A percentile compares a stretch with the other conserved stretches of the same genome.
phyloP scores from a whole-genome alignment of 1,284 basidiomycete species.

The Pyrrhoderma lamaoense region DNA sequence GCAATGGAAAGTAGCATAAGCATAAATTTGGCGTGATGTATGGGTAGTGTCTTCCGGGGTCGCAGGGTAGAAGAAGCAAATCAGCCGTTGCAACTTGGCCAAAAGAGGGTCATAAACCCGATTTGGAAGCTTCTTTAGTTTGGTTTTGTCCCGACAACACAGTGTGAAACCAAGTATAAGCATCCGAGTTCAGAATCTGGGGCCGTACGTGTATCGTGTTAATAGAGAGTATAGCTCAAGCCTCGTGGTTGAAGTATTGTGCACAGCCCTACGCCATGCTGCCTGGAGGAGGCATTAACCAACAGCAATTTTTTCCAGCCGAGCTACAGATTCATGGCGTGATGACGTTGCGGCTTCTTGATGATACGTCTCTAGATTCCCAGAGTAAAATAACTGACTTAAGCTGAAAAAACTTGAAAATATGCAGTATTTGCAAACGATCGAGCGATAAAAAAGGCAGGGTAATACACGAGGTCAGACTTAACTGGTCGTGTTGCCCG shows the following conservation, averaged over 20 bases:
- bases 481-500: not conserved
- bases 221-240: slow-evolving; percentile 1
- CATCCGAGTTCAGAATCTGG: slow-evolving; percentile 10
- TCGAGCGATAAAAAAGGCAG: too few relatives aligned
- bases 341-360: slow-evolving; percentile 1
- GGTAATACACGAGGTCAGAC: too few relatives aligned
- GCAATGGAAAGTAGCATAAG: slow-evolving; percentile 1
- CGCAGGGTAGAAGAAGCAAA: slow-evolving; percentile 5
- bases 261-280: slow-evolving; percentile 14
- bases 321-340: slow-evolving; percentile 1
- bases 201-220: slow-evolving; percentile 7
- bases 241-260: slow-evolving; percentile 15
- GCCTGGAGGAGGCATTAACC: slow-evolving; percentile 8
- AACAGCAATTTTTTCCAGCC: slow-evolving; percentile 1
- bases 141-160: not conserved
- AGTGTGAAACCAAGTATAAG: not conserved
- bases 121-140: not conserved
- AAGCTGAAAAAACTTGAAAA: too few relatives aligned
- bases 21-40: slow-evolving; percentile 12
- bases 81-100: slow-evolving; percentile 10
- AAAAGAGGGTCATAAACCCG: slow-evolving; percentile 6
- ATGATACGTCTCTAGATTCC: slow-evolving; percentile 6
- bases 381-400: not conserved
- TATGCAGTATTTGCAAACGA: too few relatives aligned
- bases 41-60: slow-evolving; percentile 12